A percentile compares a stretch with the other conserved stretches of the same genome.
Evolutionary conservation across 2,329 filamentous ascomycete species (phyloP).

Genomic region (Teratosphaeriaceae sp.): DNA sequence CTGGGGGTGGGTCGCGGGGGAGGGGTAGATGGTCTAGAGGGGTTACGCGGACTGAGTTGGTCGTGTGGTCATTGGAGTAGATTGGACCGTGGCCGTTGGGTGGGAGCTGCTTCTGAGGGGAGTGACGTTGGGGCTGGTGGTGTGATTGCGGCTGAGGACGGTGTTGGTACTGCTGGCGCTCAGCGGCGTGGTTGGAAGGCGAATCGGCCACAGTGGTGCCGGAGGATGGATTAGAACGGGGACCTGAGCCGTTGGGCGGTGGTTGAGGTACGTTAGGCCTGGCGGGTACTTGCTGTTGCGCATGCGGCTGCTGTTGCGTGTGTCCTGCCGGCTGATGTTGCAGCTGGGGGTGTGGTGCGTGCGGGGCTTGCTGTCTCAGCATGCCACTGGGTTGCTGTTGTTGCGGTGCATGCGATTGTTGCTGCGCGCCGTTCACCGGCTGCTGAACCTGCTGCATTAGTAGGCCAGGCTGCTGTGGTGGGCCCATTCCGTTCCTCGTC

Average conservation of each 20-base stretch:
- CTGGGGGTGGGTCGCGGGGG: slow-evolving; percentile 22
- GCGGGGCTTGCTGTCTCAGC: slow-evolving; percentile 10
- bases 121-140: neutral
- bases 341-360: slow-evolving; percentile 8
- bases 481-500: no score
- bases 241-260: slow-evolving; percentile 6
- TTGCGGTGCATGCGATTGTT: slow-evolving; percentile 12
- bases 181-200: slow-evolving; percentile 15
- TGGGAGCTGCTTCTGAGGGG: neutral
- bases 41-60: no score
- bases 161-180: slow-evolving; percentile 1
- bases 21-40: slow-evolving; percentile 11
- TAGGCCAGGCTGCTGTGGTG: no score
- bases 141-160: neutral
- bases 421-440: no score
- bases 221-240: slow-evolving; percentile 26
- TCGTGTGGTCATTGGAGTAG: slow-evolving; percentile 11
- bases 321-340: slow-evolving; percentile 4
- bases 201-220: slow-evolving; percentile 18
- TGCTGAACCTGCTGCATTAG: no score
- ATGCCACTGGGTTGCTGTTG: neutral
- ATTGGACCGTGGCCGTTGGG: no score
- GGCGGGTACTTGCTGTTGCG: neutral
- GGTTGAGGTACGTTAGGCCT: slow-evolving; percentile 12
- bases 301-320: slow-evolving; percentile 14